Conservation (phyloP, 164 flowering plant species). For the Chimonanthus praecox region DNA sequence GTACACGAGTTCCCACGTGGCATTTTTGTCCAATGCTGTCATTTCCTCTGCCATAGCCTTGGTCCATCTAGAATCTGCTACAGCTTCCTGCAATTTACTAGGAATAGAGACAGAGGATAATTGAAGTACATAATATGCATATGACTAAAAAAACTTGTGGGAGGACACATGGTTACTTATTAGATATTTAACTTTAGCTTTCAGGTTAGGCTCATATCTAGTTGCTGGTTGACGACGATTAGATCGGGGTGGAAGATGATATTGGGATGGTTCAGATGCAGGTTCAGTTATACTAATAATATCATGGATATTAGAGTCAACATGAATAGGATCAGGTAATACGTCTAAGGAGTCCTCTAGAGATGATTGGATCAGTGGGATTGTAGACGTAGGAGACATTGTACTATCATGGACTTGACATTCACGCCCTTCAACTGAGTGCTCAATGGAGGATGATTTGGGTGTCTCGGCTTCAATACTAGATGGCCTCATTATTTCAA, state of each 20-base stretch:
- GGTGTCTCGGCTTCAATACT: too few species aligned
- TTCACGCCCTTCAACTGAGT: too few species aligned
- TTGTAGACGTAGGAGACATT: too few species aligned
- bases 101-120: background rate
- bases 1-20: background rate
- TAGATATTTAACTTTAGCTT: background rate
- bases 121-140: background rate
- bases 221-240: background rate
- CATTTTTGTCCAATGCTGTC: background rate
- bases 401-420: too few species aligned
- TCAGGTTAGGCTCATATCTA: background rate
- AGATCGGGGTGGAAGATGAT: background rate
- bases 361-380: too few species aligned
- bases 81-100: conserved; percentile 1
- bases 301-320: too few species aligned
- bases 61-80: background rate
- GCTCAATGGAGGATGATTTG: too few species aligned
- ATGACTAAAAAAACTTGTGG: background rate
- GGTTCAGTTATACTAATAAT: background rate
- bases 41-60: background rate
- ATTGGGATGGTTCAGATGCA: background rate
- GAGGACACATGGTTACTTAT: background rate
- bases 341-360: too few species aligned
- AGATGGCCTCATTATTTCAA: too few species aligned
- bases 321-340: too few species aligned